Evolutionary conservation across 768 basidiomycete genomes (phyloP).

Genomic region (Daedaleopsis nitida): DNA sequence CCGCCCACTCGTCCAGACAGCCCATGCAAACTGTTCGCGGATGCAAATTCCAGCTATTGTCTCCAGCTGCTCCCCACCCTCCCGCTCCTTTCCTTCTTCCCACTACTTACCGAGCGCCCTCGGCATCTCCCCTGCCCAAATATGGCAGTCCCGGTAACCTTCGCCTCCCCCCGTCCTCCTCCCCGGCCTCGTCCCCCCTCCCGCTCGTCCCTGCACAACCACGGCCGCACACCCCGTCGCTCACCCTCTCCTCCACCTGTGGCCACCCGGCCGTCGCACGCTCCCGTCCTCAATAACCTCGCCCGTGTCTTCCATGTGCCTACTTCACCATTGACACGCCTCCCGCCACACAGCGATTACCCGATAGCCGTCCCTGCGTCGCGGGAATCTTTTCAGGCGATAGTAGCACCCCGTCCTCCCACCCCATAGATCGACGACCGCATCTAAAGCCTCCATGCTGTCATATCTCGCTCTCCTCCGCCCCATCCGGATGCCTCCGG

Average conservation of each 20-base stretch:
- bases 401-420: not conserved
- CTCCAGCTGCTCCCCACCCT: not conserved
- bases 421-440: slow-evolving; percentile 10
- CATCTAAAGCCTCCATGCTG: slow-evolving; percentile 16
- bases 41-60: slow-evolving; percentile 20
- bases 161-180: not conserved
- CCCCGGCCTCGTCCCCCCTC: not conserved
- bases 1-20: not conserved
- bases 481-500: not conserved
- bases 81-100: not conserved
- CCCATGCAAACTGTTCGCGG: slow-evolving; percentile 22
- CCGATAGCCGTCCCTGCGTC: slow-evolving; percentile 19
- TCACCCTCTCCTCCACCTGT: no score
- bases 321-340: not conserved
- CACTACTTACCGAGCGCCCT: not conserved
- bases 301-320: not conserved
- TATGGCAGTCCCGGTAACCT: not conserved
- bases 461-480: slow-evolving; percentile 12
- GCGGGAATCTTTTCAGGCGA: slow-evolving; percentile 19
- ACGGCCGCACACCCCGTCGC: not conserved
- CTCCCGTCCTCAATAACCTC: not conserved
- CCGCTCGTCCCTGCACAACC: not conserved
- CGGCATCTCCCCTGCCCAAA: not conserved
- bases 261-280: slow-evolving; percentile 4
- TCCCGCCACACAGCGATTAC: slow-evolving; percentile 10